These are phyloP conservation scores for Candida saitoana DNA, from an alignment of 805 yeast genomes.

Conservation along the genomic window DNA sequence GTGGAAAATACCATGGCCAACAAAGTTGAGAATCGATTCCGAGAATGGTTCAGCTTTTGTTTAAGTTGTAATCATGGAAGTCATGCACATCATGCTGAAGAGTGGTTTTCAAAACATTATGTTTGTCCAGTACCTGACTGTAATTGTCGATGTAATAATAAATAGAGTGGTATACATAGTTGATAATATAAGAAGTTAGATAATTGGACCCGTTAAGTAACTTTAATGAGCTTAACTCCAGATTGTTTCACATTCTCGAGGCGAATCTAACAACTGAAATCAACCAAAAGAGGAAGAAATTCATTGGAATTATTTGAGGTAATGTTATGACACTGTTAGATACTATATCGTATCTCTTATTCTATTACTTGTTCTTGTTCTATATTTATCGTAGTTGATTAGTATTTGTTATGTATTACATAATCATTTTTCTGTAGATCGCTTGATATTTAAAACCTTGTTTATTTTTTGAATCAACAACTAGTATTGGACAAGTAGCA, in stretches of 20 bases:
- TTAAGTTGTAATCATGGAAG: conserved; percentile 87
- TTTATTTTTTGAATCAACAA: background rate
- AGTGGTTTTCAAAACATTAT: conserved; percentile 86
- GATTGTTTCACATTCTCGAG: too few relatives aligned
- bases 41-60: conserved; percentile 90
- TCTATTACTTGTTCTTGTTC: too few relatives aligned
- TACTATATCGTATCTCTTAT: too few relatives aligned
- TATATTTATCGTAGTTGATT: too few relatives aligned
- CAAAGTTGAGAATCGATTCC: conserved; percentile 43
- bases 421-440: background rate
- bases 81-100: conserved; percentile 94
- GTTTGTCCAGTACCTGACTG: conserved; percentile 96
- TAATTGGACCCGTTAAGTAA: too few relatives aligned
- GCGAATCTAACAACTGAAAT: too few relatives aligned
- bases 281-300: too few relatives aligned
- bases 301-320: too few relatives aligned
- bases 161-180: conserved; percentile 20
- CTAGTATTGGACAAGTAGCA: background rate
- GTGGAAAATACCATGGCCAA: conserved; percentile 15
- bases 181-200: too few relatives aligned
- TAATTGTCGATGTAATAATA: conserved; percentile 71
- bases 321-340: too few relatives aligned
- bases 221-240: too few relatives aligned
- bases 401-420: too few relatives aligned
- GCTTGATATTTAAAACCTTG: background rate